These are phyloP conservation scores for Stephania yunnanensis DNA, from an alignment of 164 flowering plant genomes.

Conservation along the genomic window DNA sequence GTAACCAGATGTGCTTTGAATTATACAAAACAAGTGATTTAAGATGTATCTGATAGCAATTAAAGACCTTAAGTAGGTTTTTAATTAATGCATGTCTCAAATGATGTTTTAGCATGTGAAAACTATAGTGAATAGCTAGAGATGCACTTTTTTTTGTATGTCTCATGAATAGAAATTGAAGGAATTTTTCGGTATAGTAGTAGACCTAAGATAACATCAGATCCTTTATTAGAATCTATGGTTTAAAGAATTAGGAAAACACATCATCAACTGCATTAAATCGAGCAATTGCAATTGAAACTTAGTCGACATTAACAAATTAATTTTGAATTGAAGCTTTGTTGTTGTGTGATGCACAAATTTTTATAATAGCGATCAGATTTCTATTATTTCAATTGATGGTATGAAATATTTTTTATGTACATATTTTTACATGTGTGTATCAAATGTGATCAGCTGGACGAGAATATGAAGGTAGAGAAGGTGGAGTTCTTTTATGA, in stretches of 20 bases:
- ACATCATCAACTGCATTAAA: too few relatives aligned
- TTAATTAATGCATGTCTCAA: too few relatives aligned
- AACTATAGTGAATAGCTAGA: background rate
- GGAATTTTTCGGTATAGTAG: background rate
- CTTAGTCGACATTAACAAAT: too few relatives aligned
- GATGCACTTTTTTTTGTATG: background rate
- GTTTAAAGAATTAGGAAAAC: too few relatives aligned
- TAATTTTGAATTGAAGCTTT: too few relatives aligned
- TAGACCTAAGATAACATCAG: too few relatives aligned
- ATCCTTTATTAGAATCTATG: too few relatives aligned
- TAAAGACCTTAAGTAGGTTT: background rate
- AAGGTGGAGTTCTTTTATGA: constrained; percentile 61
- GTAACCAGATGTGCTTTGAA: background rate
- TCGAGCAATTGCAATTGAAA: too few relatives aligned
- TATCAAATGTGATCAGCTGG: constrained; percentile 27
- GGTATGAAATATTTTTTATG: background rate
- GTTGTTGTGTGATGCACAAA: too few relatives aligned
- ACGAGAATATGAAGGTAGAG: constrained; percentile 40
- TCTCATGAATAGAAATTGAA: background rate
- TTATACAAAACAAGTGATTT: too few relatives aligned
- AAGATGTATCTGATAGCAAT: too few relatives aligned
- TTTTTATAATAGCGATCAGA: background rate
- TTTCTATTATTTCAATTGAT: background rate
- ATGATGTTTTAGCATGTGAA: background rate
- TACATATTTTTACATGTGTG: background rate